phyloP scores from a whole-genome alignment of 106 monocot genomes.

The Xerophyta viscosa region DNA sequence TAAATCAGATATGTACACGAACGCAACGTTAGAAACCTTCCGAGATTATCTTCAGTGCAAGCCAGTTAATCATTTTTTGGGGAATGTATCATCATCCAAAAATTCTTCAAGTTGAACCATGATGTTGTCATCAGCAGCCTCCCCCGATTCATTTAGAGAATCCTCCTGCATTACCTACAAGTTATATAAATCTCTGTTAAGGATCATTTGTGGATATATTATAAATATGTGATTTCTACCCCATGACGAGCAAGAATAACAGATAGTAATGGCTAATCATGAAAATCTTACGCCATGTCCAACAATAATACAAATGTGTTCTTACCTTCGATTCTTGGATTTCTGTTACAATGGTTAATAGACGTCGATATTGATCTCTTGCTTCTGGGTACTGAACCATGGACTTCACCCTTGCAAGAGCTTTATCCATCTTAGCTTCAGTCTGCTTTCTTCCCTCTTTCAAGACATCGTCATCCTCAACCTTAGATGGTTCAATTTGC shows the following conservation, averaged over 20 bases:
- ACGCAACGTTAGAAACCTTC: not conserved
- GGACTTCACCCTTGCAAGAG: slow-evolving; percentile 92
- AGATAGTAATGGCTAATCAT: too few relatives aligned
- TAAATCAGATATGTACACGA: too few relatives aligned
- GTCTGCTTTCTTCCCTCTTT: slow-evolving; percentile 78
- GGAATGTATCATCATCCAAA: slow-evolving; percentile 29
- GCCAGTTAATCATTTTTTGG: slow-evolving; percentile 5
- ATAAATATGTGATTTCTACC: too few relatives aligned
- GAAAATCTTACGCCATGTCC: not conserved
- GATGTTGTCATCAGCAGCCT: slow-evolving; percentile 38
- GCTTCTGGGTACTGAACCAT: slow-evolving; percentile 99
- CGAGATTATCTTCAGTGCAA: not conserved
- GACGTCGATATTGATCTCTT: slow-evolving; percentile 78
- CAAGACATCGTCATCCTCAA: slow-evolving; percentile 81
- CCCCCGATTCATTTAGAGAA: slow-evolving; percentile 24
- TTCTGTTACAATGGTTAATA: slow-evolving; percentile 59
- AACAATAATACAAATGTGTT: too few relatives aligned
- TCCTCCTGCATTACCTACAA: slow-evolving; percentile 41
- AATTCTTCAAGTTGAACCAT: slow-evolving; percentile 68
- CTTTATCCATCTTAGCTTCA: slow-evolving; percentile 74
- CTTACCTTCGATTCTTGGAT: slow-evolving; percentile 76
- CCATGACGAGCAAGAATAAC: too few relatives aligned
- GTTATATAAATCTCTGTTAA: not conserved
- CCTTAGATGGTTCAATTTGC: slow-evolving; percentile 27
- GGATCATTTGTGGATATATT: not conserved